Evolutionary conservation across 2,329 filamentous ascomycete species (phyloP).

Genomic region (Incumbomyces delicatus): DNA sequence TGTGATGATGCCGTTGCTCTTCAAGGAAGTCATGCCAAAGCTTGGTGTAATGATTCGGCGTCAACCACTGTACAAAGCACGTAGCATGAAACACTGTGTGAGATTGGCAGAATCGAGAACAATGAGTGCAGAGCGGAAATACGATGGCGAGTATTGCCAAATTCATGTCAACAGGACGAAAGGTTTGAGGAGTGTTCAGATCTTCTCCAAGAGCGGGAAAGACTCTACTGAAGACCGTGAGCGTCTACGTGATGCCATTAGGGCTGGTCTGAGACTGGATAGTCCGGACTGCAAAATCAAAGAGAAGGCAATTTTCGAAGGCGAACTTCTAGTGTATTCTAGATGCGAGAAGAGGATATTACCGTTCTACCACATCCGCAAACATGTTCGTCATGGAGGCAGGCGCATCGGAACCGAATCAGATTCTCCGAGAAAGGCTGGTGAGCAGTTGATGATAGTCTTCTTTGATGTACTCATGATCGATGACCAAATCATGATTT

Average conservation of each 20-base stretch:
- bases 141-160: constrained; percentile 86
- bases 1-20: constrained; percentile 10
- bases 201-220: constrained; percentile 88
- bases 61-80: constrained; percentile 49
- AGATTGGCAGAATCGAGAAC: constrained; percentile 49
- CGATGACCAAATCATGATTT: constrained; percentile 45
- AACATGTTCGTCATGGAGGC: constrained; percentile 66
- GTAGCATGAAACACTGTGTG: constrained; percentile 63
- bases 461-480: constrained; percentile 52
- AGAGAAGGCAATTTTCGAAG: constrained; percentile 66
- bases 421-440: constrained; percentile 45
- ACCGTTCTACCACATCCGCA: constrained; percentile 73
- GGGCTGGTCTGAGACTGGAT: constrained; percentile 55
- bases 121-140: constrained; percentile 70
- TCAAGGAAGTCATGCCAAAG: constrained; percentile 36
- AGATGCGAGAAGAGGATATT: constrained; percentile 55
- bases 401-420: constrained; percentile 55
- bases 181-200: constrained; percentile 52
- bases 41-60: constrained; percentile 52
- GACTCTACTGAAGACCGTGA: constrained; percentile 67
- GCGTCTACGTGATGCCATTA: constrained; percentile 54
- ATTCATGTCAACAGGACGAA: constrained; percentile 65
- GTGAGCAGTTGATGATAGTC: constrained; percentile 37
- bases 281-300: constrained; percentile 49
- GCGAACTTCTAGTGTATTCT: constrained; percentile 71